Evolutionary conservation across 768 basidiomycete species (phyloP), one percentile per base, ranked within the genome.

Genomic region (Russula ochroleuca): DNA sequence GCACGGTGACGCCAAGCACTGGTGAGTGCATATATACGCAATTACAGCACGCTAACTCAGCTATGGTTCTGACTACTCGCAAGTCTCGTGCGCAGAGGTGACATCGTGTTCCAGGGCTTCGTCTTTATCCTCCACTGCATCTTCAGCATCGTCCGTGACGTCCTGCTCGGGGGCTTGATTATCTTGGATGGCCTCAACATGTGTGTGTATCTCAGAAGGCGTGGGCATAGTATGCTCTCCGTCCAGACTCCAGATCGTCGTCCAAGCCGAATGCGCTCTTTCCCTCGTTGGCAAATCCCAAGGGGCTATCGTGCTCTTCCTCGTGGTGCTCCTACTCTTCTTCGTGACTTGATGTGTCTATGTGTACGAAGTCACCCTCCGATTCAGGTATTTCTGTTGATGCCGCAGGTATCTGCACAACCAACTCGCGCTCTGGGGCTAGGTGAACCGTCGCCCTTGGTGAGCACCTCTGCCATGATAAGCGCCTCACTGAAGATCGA

Each of bases 401-500:
- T n/a, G n/a, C n/a, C n/a, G n/a, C n/a, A n/a, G n/a, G 5, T 15
- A 50, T 33, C 1, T 56, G 54, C 14, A 10, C 31, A 17, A 21
- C 43, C 5, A 59, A 23, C 5, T 38, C 63, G 33, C 59, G 59
- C 48, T 64, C 63, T 38, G 63, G 59, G n/a, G n/a, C 59, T 61
- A 8, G 63, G 59, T 21, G 63, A 64, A 33, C 35, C 35, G 17
- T 68, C 70, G 40, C 63, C 57, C 58, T 69, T 72, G 49, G 75
- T 71, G 13, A 78, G 61, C 59, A 80, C 80, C 53, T 80, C 80
- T 10, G 71, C 72, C 53, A 78, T 63, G 56, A 56, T 75, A 40
- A 67, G 75, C 0, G 70, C 76, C 63, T 82, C 80, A 69, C 81
- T 83, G 67, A 83, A 81, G 23, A 89, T 81, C 88, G n/a, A n/a